These are phyloP conservation scores for Agrostemma githago DNA, from an alignment of 148 eudicot species.

Conservation along the genomic window DNA sequence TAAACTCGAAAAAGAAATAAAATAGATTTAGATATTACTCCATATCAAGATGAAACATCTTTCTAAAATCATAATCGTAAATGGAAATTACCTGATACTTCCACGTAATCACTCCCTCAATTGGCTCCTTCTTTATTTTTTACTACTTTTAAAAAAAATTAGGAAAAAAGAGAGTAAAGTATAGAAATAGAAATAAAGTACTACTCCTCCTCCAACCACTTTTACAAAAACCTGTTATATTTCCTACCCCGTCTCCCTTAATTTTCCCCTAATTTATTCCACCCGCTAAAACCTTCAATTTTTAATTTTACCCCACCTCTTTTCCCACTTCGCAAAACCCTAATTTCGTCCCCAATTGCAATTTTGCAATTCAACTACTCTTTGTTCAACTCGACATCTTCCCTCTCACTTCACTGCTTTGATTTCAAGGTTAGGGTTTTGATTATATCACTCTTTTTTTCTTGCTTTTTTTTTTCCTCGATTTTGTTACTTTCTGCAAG, in stretches of 20 bases:
- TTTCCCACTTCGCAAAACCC: slow-evolving; percentile 3
- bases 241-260: background rate
- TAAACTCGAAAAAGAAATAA: too few species aligned
- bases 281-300: slow-evolving; percentile 1
- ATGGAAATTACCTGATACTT: background rate
- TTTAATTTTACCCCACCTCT: background rate
- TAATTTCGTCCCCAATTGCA: background rate
- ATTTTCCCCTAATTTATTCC: too few species aligned
- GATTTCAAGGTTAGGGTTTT: slow-evolving; percentile 13
- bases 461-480: background rate
- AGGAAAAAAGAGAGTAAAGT: too few species aligned
- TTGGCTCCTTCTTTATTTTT: too few species aligned
- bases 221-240: background rate
- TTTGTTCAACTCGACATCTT: background rate
- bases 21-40: too few species aligned
- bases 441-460: background rate
- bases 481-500: background rate
- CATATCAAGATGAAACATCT: too few species aligned
- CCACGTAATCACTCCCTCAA: background rate
- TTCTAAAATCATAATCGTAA: too few species aligned
- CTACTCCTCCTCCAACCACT: background rate
- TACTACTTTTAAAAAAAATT: too few species aligned
- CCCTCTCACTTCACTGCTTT: too few species aligned
- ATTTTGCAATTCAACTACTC: background rate
- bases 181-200: too few species aligned